Base-by-base conservation (phyloP, 1,284 basidiomycete species). In the Ganoderma sinense region DNA sequence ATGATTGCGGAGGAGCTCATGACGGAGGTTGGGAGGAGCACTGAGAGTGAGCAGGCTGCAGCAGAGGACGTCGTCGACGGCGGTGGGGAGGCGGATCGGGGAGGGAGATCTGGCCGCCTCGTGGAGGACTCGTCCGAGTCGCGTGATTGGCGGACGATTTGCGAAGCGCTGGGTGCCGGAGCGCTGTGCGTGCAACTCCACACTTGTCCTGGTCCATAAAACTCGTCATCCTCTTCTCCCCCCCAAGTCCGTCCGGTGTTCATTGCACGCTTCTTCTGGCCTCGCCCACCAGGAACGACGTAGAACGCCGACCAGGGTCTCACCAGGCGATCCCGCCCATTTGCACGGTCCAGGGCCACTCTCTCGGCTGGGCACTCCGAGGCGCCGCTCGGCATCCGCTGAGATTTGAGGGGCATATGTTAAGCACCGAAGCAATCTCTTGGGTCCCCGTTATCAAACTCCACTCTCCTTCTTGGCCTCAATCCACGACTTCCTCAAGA, bases 331-430 rank as follows among this genome's bases (percentile, higher is more conserved):
- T 61, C 40, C 56, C 33, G 39, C 39, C 13, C 13, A 29, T 40
- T 39, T 26, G 7, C 40, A 43, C 39, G 40, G 13, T 29, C 33
- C 18, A 40, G 39, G 39, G 39, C 39, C 26, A 18, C 64, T 29
- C 64, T 66, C 69, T 71, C 72, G 70, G 72, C 72, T 73, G 69
- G 68, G 68, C 72, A 73, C n/a, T 71, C 70, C 68, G 72, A 53
- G 36, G 59, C 72, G 72, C 70, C 72, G 72, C 72, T 73, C 72
- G 72, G 72, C 72, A 73, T 70, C 68, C 69, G 48, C 62, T 36
- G 29, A 29, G 62, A 41, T 60, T 60, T 39, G 20, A 60, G 64
- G 59, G 59, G 70, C 66, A 62, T 67, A 66, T 69, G 69, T 66
- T 64, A 66, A 70, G 45, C 62, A 61, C 63, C 64, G 66, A 68